phyloP scores from a whole-genome alignment of 2,329 filamentous ascomycete species.

The Ilyonectria sp. region DNA sequence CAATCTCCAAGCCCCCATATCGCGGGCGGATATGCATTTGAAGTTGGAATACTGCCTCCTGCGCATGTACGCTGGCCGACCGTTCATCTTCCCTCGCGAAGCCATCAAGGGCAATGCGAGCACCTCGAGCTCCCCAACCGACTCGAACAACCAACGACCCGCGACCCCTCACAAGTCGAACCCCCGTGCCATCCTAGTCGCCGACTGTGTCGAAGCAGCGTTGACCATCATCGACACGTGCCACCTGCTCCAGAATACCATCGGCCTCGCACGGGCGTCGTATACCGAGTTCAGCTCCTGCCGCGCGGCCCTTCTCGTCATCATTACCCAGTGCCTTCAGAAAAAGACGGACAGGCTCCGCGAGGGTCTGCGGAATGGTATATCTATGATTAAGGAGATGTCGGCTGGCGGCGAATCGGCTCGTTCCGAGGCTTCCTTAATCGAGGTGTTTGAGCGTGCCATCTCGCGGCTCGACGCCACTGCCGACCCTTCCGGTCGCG shows the following conservation, averaged over 20 bases:
- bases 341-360: slow-evolving; percentile 58
- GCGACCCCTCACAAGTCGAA: slow-evolving; percentile 49
- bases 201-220: slow-evolving; percentile 68
- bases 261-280: slow-evolving; percentile 67
- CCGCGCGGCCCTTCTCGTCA: slow-evolving; percentile 67
- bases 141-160: slow-evolving; percentile 47
- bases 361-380: slow-evolving; percentile 63
- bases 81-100: slow-evolving; percentile 63
- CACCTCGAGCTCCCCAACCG: slow-evolving; percentile 50
- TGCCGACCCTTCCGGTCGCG: slow-evolving; percentile 55
- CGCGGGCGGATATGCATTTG: slow-evolving; percentile 65
- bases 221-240: slow-evolving; percentile 66
- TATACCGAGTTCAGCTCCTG: slow-evolving; percentile 71
- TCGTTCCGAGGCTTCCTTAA: slow-evolving; percentile 67
- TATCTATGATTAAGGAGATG: slow-evolving; percentile 68
- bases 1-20: slow-evolving; percentile 56
- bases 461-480: slow-evolving; percentile 62
- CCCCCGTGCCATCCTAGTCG: slow-evolving; percentile 59
- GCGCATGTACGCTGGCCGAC: slow-evolving; percentile 68
- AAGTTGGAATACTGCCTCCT: slow-evolving; percentile 68
- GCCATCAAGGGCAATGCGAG: slow-evolving; percentile 46
- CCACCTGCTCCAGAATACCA: slow-evolving; percentile 63
- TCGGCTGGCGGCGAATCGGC: slow-evolving; percentile 67
- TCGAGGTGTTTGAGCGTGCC: slow-evolving; percentile 67
- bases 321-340: slow-evolving; percentile 57